phyloP scores from a whole-genome alignment of 2,329 filamentous ascomycete genomes.

The Blastomyces parvus region DNA sequence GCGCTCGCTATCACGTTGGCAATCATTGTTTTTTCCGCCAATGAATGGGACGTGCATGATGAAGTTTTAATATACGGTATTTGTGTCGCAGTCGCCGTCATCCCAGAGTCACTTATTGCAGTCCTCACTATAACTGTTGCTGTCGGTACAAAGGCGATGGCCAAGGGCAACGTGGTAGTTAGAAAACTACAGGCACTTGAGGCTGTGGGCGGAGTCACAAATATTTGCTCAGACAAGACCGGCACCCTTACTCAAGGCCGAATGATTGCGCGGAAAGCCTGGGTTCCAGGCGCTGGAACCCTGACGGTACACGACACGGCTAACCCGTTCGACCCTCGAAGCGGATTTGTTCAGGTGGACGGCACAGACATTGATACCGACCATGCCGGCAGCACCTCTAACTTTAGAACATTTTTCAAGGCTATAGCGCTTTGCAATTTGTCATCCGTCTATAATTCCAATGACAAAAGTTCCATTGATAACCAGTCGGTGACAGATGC shows the following conservation, averaged over 20 bases:
- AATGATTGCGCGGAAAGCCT: conserved; percentile 47
- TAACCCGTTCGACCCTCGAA: conserved; percentile 44
- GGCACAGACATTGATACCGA: conserved; percentile 12
- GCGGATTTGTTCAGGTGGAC: conserved; percentile 24
- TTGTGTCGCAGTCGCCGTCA: conserved; percentile 44
- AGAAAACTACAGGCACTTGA: conserved; percentile 44
- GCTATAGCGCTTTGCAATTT: conserved; percentile 53
- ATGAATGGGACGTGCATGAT: conserved; percentile 39
- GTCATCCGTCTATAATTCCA: conserved; percentile 44
- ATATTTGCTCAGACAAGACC: conserved; percentile 40
- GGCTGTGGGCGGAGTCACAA: conserved; percentile 49
- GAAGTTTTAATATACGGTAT: conserved; percentile 52
- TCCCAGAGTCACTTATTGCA: conserved; percentile 50
- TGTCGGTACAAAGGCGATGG: conserved; percentile 46
- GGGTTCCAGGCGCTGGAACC: conserved; percentile 44
- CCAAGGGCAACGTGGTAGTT: conserved; percentile 43
- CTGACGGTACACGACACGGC: conserved; percentile 43
- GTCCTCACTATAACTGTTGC: conserved; percentile 56
- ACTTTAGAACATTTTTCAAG: conserved; percentile 44
- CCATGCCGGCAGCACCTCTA: background rate
- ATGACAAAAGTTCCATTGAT: conserved; percentile 12
- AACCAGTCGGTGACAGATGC: conserved; percentile 16
- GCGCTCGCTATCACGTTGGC: conserved; percentile 52
- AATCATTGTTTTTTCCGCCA: conserved; percentile 56
- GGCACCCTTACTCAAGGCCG: conserved; percentile 50